A percentile compares a stretch with the other conserved stretches of the same genome.
Evolutionary conservation across 805 yeast species (phyloP).

Genomic region (Monosporozyma unispora): DNA sequence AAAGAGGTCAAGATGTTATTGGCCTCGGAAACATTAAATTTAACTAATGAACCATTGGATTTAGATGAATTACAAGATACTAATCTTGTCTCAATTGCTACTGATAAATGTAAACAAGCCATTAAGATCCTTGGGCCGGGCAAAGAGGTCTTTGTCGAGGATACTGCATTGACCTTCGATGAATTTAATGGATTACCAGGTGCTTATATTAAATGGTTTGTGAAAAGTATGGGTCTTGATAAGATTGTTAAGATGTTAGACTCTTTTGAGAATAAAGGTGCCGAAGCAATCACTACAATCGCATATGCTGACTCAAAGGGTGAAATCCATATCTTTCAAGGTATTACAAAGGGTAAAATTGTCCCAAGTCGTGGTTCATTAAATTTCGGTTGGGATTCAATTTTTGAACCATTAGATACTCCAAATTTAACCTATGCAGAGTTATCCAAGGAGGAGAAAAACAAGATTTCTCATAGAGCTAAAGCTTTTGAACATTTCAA

Average conservation of each 20-base stretch:
- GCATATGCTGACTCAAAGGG: constrained; percentile 85
- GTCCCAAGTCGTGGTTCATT: constrained; percentile 72
- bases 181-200: constrained; percentile 88
- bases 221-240: constrained; percentile 60
- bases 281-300: constrained; percentile 84
- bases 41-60: constrained; percentile 63
- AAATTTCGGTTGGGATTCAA: constrained; percentile 90
- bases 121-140: constrained; percentile 60
- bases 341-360: constrained; percentile 70
- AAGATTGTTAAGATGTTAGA: constrained; percentile 70
- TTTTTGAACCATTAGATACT: constrained; percentile 57
- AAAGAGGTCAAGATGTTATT: constrained; percentile 76
- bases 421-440: constrained; percentile 82
- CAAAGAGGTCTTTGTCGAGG: constrained; percentile 82
- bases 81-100: constrained; percentile 65
- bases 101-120: constrained; percentile 58
- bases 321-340: constrained; percentile 74
- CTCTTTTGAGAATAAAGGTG: constrained; percentile 76
- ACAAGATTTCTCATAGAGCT: constrained; percentile 78
- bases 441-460: constrained; percentile 68
- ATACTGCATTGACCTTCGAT: constrained; percentile 78
- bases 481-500: constrained; percentile 70
- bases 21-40: constrained; percentile 21
- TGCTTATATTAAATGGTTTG: constrained; percentile 92
- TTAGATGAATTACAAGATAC: constrained; percentile 88